Conservation (phyloP, 2,329 filamentous ascomycete species). For the Trichoderma sp. region DNA sequence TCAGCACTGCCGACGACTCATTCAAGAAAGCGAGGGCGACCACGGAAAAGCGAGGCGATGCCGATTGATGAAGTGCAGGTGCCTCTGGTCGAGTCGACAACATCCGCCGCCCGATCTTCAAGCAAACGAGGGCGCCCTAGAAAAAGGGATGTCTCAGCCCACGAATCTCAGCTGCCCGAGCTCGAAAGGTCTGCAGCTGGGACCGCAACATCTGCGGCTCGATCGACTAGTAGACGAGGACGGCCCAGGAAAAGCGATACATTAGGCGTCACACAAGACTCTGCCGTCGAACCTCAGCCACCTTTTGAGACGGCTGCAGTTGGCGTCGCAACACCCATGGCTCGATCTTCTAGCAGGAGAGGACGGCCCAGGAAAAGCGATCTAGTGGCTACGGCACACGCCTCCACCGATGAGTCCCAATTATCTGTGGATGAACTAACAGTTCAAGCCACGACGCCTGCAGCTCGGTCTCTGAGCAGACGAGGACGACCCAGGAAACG, state of each 20-base stretch:
- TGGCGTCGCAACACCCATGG: not conserved
- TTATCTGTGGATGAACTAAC: too few species aligned
- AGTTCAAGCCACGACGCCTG: not conserved
- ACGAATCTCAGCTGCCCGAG: too few species aligned
- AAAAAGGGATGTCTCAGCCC: not conserved
- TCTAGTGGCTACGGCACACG: not conserved
- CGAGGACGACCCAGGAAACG: not conserved
- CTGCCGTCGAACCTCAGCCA: not conserved
- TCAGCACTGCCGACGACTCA: too few species aligned
- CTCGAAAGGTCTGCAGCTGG: not conserved
- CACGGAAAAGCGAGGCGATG: not conserved
- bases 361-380: slow-evolving; percentile 7
- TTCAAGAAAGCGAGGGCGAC: too few species aligned
- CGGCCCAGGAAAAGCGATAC: slow-evolving; percentile 3
- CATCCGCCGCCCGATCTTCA: not conserved
- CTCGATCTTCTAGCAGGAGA: not conserved
- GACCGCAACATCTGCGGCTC: not conserved
- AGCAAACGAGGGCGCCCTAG: not conserved
- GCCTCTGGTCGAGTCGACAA: not conserved
- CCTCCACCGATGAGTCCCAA: not conserved
- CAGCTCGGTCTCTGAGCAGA: not conserved
- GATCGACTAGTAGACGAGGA: not conserved
- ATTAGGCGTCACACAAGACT: not conserved
- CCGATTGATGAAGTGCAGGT: not conserved
- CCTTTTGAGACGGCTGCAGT: not conserved